These are phyloP conservation scores for Bruguiera parviflora DNA, from an alignment of 345 rosid species.

Conservation along the genomic window DNA sequence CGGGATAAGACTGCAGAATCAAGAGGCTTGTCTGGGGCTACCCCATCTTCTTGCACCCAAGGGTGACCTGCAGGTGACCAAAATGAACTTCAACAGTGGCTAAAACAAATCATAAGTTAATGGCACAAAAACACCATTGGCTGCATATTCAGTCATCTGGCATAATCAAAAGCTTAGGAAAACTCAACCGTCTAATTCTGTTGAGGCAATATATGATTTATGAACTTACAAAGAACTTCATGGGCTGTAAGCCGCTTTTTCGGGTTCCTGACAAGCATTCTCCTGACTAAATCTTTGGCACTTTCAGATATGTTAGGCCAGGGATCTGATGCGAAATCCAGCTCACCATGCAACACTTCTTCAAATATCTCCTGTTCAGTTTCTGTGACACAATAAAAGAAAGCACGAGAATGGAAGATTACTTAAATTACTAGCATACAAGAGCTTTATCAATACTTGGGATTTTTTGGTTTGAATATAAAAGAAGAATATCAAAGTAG, in stretches of 20 bases:
- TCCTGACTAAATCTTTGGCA: conserved; percentile 77
- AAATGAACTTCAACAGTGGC: neutral
- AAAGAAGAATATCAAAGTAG: neutral
- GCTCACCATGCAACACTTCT: conserved; percentile 71
- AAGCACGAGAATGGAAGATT: neutral
- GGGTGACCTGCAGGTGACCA: conserved; percentile 66
- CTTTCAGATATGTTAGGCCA: conserved; percentile 82
- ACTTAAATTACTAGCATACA: neutral
- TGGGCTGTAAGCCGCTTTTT: conserved; percentile 61
- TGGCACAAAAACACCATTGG: neutral
- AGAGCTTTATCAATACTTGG: neutral
- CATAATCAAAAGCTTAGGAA: neutral
- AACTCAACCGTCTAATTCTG: neutral
- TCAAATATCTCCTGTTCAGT: conserved; percentile 72
- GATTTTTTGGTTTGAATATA: neutral
- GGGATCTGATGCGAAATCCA: conserved; percentile 78
- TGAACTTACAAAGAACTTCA: conserved; percentile 69
- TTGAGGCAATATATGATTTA: neutral
- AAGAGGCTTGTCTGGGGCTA: conserved; percentile 82
- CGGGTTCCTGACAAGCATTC: conserved; percentile 71
- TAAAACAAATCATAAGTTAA: neutral
- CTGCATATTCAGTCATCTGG: neutral
- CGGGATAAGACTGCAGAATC: conserved; percentile 67
- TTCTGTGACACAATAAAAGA: conserved; percentile 33
- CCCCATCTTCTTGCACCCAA: conserved; percentile 73